Percentiles rank a stretch among this genome's conserved stretches.
Conservation (phyloP, 805 yeast genomes). For the Pichia rugopelliculosa region DNA sequence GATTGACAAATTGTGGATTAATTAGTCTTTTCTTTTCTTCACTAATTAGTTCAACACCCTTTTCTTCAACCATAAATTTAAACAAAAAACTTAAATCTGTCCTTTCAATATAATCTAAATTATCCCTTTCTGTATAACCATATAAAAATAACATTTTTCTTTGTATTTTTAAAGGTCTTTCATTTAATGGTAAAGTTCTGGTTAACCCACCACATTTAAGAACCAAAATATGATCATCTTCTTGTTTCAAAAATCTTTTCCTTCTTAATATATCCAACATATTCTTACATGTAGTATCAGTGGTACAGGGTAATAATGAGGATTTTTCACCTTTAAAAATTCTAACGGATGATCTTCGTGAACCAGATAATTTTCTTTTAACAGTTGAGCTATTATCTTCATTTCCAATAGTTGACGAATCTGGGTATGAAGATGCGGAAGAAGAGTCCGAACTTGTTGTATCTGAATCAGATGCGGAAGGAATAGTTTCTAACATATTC, state of each 20-base stretch:
- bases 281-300: slow-evolving; percentile 71
- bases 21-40: slow-evolving; percentile 32
- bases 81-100: slow-evolving; percentile 78
- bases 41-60: slow-evolving; percentile 36
- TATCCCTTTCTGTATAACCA: slow-evolving; percentile 76
- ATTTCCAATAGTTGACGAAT: neutral
- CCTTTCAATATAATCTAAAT: slow-evolving; percentile 68
- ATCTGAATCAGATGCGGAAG: neutral
- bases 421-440: neutral
- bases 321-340: slow-evolving; percentile 81
- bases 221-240: slow-evolving; percentile 69
- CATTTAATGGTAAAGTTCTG: slow-evolving; percentile 63
- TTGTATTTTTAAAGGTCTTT: slow-evolving; percentile 73
- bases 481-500: neutral
- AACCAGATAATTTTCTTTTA: slow-evolving; percentile 24
- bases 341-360: slow-evolving; percentile 40
- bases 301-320: slow-evolving; percentile 67
- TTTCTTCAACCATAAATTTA: slow-evolving; percentile 73
- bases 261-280: slow-evolving; percentile 63
- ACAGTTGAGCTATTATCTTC: neutral
- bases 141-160: slow-evolving; percentile 61
- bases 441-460: neutral
- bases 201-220: slow-evolving; percentile 70
- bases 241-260: slow-evolving; percentile 65
- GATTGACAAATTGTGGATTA: slow-evolving; percentile 66